A percentile compares a stretch with the other conserved stretches of the same genome.
Evolutionary conservation across 2,329 filamentous ascomycete species (phyloP).

Genomic region (Penicillium palitans): DNA sequence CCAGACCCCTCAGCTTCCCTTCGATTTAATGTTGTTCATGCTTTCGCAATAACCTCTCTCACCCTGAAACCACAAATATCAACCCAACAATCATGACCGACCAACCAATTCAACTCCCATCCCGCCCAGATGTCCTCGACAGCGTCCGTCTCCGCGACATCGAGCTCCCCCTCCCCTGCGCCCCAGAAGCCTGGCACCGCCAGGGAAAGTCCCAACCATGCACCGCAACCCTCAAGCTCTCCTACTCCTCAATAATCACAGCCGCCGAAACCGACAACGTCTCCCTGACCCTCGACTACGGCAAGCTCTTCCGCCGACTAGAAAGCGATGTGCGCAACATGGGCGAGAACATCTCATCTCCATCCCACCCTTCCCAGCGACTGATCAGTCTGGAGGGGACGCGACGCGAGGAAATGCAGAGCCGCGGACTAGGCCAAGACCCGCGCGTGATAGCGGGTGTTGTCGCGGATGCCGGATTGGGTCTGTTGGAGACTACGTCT

Average conservation of each 20-base stretch:
- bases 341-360: conserved; percentile 21
- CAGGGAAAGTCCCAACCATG: conserved; percentile 48
- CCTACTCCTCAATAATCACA: conserved; percentile 43
- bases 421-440: conserved; percentile 33
- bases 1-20: conserved; percentile 13
- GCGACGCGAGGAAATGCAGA: conserved; percentile 33
- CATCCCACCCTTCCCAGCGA: conserved; percentile 23
- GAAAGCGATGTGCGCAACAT: conserved; percentile 36
- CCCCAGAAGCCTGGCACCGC: conserved; percentile 50
- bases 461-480: conserved; percentile 38
- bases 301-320: conserved; percentile 48
- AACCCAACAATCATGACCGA: conserved; percentile 24
- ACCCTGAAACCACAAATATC: neutral
- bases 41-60: neutral
- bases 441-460: conserved; percentile 38
- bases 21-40: neutral
- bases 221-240: conserved; percentile 45
- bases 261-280: conserved; percentile 48
- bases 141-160: conserved; percentile 46
- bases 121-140: conserved; percentile 38
- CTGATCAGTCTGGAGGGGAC: conserved; percentile 32
- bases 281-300: conserved; percentile 49
- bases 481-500: conserved; percentile 40
- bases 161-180: conserved; percentile 45
- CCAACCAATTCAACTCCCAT: conserved; percentile 32